phyloP scores from a whole-genome alignment of 768 basidiomycete genomes.

The Russula emetica region DNA sequence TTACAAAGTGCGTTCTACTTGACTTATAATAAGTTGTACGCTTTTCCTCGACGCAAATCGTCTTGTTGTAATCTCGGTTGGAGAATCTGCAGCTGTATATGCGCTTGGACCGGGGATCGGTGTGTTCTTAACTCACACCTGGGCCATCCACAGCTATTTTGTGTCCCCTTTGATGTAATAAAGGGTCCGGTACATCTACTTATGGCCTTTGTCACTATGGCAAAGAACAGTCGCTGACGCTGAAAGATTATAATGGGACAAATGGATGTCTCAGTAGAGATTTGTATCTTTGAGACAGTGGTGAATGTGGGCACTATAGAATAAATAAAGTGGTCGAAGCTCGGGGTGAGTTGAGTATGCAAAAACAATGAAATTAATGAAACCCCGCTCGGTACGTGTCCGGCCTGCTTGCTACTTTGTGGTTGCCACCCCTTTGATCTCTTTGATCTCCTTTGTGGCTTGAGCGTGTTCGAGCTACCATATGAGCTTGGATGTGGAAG shows the following conservation, averaged over 20 bases:
- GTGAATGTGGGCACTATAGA: not conserved
- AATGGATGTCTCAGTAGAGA: not conserved
- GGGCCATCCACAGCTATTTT: not conserved
- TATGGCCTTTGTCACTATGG: not conserved
- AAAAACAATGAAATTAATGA: conserved; percentile 4
- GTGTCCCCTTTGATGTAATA: too few species aligned
- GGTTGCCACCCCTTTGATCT: conserved; percentile 11
- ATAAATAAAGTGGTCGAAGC: not conserved
- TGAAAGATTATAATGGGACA: too few species aligned
- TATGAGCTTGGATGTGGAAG: conserved; percentile 21
- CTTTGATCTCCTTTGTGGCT: conserved; percentile 22
- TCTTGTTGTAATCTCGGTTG: too few species aligned
- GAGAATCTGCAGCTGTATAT: too few species aligned
- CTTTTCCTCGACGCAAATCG: too few species aligned
- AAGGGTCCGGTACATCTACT: too few species aligned
- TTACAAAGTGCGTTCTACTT: too few species aligned
- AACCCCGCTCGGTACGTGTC: conserved; percentile 15
- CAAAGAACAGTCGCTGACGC: not conserved
- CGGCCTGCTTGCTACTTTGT: conserved; percentile 6
- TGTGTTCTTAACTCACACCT: too few species aligned
- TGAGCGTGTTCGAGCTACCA: conserved; percentile 14
- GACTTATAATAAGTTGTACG: too few species aligned
- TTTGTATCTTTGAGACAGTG: not conserved
- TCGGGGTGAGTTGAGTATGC: not conserved
- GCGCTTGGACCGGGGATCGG: too few species aligned